Conservation (phyloP, 2,329 filamentous ascomycete genomes). For the Dothideomycetes sp. region DNA sequence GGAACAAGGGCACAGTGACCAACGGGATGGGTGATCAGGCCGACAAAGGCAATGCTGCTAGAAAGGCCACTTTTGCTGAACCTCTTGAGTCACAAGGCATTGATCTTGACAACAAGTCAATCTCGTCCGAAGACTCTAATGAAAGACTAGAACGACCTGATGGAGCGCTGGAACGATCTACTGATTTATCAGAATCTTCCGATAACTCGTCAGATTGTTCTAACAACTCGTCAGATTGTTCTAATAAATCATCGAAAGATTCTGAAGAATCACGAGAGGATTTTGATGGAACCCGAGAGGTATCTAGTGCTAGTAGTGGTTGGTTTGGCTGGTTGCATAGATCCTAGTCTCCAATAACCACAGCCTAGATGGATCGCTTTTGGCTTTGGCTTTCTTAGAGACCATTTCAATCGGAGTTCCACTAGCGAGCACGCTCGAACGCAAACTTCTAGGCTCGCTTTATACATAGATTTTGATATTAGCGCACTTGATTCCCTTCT, state of each 20-base stretch:
- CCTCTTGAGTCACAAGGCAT: no score
- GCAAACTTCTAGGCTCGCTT: background rate
- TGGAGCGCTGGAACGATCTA: no score
- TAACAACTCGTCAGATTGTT: background rate
- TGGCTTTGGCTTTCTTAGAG: background rate
- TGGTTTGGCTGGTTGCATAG: background rate
- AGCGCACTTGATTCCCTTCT: no score
- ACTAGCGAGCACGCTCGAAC: background rate
- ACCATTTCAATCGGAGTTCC: conserved; percentile 1
- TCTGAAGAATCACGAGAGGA: conserved; percentile 3
- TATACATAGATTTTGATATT: no score
- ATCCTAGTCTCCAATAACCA: background rate
- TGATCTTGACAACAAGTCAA: no score
- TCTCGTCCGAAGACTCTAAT: no score
- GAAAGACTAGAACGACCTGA: no score
- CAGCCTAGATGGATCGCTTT: conserved; percentile 2
- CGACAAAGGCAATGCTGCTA: no score
- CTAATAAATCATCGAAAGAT: conserved; percentile 1
- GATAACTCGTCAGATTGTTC: background rate
- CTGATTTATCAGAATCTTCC: no score
- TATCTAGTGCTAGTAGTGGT: conserved; percentile 1
- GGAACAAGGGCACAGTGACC: no score
- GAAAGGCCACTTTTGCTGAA: no score
- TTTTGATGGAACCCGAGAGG: conserved; percentile 1
- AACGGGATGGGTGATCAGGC: no score